A percentile compares a stretch with the other conserved stretches of the same genome.
Conservation (phyloP, 202 grass and related monocot genomes). For the Panicum virgatum region DNA sequence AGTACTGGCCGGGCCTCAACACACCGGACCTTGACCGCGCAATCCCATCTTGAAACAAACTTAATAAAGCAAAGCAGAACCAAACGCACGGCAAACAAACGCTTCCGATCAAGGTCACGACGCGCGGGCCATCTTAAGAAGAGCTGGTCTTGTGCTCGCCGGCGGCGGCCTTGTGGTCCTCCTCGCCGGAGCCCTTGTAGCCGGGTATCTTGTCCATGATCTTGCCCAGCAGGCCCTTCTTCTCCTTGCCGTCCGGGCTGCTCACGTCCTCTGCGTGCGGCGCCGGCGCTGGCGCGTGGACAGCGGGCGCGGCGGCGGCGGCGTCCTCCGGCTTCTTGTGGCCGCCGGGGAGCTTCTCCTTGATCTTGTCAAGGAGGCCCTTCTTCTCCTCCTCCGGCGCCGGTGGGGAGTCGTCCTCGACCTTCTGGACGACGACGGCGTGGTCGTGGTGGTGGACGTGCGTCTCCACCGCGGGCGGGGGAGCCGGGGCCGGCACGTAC, state of each 20-base stretch:
- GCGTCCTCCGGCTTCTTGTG: conserved; percentile 66
- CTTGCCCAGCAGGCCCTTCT: conserved; percentile 90
- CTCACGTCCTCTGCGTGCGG: conserved; percentile 42
- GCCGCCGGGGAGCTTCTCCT: conserved; percentile 85
- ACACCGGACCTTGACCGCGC: conserved; percentile 24
- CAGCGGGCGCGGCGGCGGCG: not conserved
- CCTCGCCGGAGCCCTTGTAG: conserved; percentile 56
- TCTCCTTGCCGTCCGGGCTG: conserved; percentile 73
- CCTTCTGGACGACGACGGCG: conserved; percentile 54
- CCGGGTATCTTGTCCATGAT: conserved; percentile 92
- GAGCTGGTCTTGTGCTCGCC: conserved; percentile 50
- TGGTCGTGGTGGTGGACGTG: conserved; percentile 42
- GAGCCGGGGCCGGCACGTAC: not conserved
- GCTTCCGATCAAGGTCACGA: conserved; percentile 7
- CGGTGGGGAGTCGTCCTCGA: conserved; percentile 34
- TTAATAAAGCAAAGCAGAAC: conserved; percentile 39
- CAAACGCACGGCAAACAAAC: conserved; percentile 40
- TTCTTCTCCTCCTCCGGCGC: conserved; percentile 74
- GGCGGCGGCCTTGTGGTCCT: conserved; percentile 41
- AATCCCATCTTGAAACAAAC: conserved; percentile 25
- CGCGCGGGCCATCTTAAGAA: not conserved
- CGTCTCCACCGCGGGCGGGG: not conserved
- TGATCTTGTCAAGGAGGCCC: conserved; percentile 92
- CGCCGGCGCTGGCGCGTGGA: not conserved
- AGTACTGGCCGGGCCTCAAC: conserved; percentile 32